Evolutionary conservation across 495 filamentous ascomycete species (phyloP).

Genomic region (Aspergillus nanangensis): DNA sequence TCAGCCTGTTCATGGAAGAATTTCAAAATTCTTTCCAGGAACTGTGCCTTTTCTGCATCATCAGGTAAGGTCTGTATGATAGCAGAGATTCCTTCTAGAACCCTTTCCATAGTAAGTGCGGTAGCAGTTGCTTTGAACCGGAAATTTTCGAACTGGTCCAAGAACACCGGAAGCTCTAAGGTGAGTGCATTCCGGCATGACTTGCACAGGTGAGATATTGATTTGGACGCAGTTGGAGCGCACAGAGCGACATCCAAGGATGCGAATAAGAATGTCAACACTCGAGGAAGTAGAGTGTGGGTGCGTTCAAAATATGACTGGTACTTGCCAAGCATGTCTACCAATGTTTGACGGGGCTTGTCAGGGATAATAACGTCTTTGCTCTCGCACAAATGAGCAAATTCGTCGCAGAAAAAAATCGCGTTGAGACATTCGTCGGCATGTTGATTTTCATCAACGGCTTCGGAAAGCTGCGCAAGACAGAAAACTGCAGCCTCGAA

Average conservation of each 20-base stretch:
- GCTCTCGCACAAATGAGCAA: slow-evolving; percentile 50
- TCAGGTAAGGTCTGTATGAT: slow-evolving; percentile 74
- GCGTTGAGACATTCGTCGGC: slow-evolving; percentile 63
- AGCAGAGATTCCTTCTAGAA: slow-evolving; percentile 77
- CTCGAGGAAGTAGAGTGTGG: slow-evolving; percentile 62
- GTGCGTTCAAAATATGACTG: slow-evolving; percentile 77
- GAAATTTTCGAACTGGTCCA: slow-evolving; percentile 71
- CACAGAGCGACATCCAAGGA: slow-evolving; percentile 64
- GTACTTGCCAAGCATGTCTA: slow-evolving; percentile 75
- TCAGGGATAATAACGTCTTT: slow-evolving; percentile 49
- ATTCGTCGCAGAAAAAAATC: slow-evolving; percentile 65
- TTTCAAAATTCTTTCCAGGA: slow-evolving; percentile 59
- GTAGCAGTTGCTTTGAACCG: slow-evolving; percentile 57
- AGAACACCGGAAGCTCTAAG: slow-evolving; percentile 67
- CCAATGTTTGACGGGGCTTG: slow-evolving; percentile 70
- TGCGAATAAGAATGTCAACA: slow-evolving; percentile 77
- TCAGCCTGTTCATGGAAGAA: slow-evolving; percentile 48
- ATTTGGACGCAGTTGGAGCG: slow-evolving; percentile 68
- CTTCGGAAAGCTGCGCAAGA: slow-evolving; percentile 71
- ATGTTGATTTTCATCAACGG: slow-evolving; percentile 58
- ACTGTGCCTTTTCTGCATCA: slow-evolving; percentile 56
- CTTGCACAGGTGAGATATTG: slow-evolving; percentile 75
- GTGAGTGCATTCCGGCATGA: slow-evolving; percentile 71
- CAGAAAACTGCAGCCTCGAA: slow-evolving; percentile 81
- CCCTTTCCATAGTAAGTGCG: slow-evolving; percentile 67